These are phyloP conservation scores for Amanita pallidorosea DNA, from an alignment of 768 basidiomycete species.

Conservation along the genomic window DNA sequence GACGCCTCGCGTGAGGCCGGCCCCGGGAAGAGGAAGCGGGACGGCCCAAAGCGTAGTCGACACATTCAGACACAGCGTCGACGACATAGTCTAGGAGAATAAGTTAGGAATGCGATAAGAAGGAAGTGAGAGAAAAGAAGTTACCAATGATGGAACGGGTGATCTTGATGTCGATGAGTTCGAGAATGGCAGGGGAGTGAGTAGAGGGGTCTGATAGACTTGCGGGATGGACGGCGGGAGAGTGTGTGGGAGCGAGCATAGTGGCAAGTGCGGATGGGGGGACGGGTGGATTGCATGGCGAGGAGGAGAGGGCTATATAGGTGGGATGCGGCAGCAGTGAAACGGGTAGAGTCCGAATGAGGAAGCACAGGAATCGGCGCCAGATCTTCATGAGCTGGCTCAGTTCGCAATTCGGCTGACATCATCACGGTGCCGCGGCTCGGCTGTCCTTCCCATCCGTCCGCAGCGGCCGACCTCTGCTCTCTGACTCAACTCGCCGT, in stretches of 20 bases:
- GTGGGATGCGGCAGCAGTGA: slow-evolving; percentile 16
- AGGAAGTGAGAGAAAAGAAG: slow-evolving; percentile 16
- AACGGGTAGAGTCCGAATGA: slow-evolving; percentile 6
- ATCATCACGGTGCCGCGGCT: slow-evolving; percentile 4
- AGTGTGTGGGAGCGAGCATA: slow-evolving; percentile 18
- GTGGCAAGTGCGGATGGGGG: slow-evolving; percentile 12
- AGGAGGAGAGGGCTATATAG: slow-evolving; percentile 18
- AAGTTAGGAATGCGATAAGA: slow-evolving; percentile 5
- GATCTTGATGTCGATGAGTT: slow-evolving; percentile 59
- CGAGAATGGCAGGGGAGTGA: slow-evolving; percentile 56
- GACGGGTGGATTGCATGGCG: slow-evolving; percentile 11
- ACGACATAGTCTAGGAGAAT: slow-evolving; percentile 51
- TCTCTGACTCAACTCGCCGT: background rate
- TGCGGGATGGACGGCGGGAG: slow-evolving; percentile 28
- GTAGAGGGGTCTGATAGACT: slow-evolving; percentile 51
- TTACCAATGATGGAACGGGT: slow-evolving; percentile 52
- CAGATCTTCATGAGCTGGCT: background rate
- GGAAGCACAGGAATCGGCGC: background rate
- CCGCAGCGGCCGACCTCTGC: background rate
- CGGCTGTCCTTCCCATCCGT: slow-evolving; percentile 1
- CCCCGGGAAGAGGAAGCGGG: slow-evolving; percentile 42
- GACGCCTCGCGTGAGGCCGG: slow-evolving; percentile 31
- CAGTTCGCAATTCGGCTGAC: background rate
- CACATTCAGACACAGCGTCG: slow-evolving; percentile 59
- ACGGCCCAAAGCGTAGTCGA: slow-evolving; percentile 68